Evolutionary conservation across 129 eudicot genomes (phyloP), one percentile per base, ranked within the genome.

Genomic region (Escallonia rubra): DNA sequence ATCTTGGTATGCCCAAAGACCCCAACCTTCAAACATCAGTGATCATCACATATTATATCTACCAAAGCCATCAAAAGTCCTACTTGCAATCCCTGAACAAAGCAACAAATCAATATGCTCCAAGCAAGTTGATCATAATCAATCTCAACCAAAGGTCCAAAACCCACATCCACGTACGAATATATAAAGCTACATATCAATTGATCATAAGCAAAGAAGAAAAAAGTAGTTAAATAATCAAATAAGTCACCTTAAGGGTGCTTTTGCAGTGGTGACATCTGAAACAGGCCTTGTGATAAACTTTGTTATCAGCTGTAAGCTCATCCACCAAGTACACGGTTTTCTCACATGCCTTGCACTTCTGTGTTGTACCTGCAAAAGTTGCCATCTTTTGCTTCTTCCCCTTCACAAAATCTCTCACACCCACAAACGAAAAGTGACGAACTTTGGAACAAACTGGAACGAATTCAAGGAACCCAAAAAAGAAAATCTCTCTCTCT

Each of bases 251-350:
- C 97, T 91, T 91, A 72, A 91, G 97, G 64, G 97, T 91, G 23
- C 97, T 78, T 70, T 82, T 87, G 90, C 97, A 91, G 72, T 91
- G 97, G 72, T 91, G 95, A 74, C 97, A 91, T 78, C 96, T 80
- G 70, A 91, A 91, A 70, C 97, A 91, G 64, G 90, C 86, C 68
- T 77, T 91, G 58, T 91, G 97, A 76, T 78, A 91, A 41, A 82
- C 82, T 49, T 74, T 83, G 69, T 79, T 83, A 65, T 91, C 97
- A 64, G 87, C 95, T n/a, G 89, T 79, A 64, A 91, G 83, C 72
- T 85, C 86, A 82, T 91, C 97, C 70, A 91, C 96, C 74, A 91
- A 84, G 56, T 91, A 91, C 13, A 87, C 97, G 40, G 96, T 91
- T 67, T 91, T 91, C 64, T 91, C 93, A 87, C 97, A 91, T 47